These are phyloP conservation scores for Fusarium sp. DNA, from an alignment of 2,329 filamentous ascomycete genomes.

Conservation along the genomic window DNA sequence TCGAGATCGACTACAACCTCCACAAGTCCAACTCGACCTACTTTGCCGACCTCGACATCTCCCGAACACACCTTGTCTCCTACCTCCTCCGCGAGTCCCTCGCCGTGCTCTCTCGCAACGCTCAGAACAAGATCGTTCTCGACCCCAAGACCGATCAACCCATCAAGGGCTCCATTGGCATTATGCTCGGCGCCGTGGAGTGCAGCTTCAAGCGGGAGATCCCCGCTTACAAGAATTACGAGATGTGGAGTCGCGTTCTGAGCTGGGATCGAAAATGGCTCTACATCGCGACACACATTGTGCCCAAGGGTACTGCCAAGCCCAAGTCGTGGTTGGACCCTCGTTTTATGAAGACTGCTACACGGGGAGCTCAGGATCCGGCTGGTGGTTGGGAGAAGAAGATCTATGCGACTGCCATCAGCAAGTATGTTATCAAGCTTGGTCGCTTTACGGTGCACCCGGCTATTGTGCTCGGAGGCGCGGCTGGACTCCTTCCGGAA, in stretches of 20 bases:
- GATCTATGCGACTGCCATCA: constrained; percentile 77
- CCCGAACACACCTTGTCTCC: constrained; percentile 83
- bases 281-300: constrained; percentile 80
- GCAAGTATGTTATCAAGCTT: constrained; percentile 87
- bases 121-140: constrained; percentile 61
- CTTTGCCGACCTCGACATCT: constrained; percentile 87
- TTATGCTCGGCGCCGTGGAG: constrained; percentile 79
- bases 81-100: constrained; percentile 73
- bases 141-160: constrained; percentile 61
- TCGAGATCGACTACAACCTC: constrained; percentile 88
- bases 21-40: constrained; percentile 90
- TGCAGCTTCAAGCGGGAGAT: constrained; percentile 83
- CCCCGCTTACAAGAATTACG: constrained; percentile 74
- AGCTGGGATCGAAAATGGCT: constrained; percentile 87
- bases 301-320: constrained; percentile 69
- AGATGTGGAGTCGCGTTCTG: constrained; percentile 79
- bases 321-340: constrained; percentile 66
- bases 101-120: constrained; percentile 62
- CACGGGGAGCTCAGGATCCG: constrained; percentile 52
- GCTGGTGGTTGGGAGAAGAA: constrained; percentile 67
- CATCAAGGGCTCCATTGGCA: constrained; percentile 65
- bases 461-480: constrained; percentile 75
- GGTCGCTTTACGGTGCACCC: constrained; percentile 87
- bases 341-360: constrained; percentile 56
- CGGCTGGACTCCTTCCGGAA: constrained; percentile 78